Percentiles rank a stretch among this genome's conserved stretches.
phyloP scores from a whole-genome alignment of 371 early-diverging fungal genomes.

The Funneliformis caledonium region DNA sequence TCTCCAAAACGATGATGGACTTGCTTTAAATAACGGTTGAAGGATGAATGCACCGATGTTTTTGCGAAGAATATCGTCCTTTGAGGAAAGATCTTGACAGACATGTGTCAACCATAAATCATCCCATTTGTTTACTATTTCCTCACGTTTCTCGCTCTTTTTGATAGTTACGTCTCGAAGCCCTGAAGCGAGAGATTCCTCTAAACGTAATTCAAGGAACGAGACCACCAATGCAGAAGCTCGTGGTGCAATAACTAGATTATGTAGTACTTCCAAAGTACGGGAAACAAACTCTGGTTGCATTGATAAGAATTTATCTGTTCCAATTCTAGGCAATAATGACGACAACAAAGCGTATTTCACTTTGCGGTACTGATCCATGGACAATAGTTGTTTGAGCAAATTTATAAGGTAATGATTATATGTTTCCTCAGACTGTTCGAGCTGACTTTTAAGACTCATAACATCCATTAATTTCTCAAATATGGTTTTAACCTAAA shows the following conservation, averaged over 20 bases:
- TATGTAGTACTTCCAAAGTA: constrained; percentile 65
- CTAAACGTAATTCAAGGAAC: constrained; percentile 46
- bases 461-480: neutral
- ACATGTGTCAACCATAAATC: constrained; percentile 49
- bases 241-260: constrained; percentile 69
- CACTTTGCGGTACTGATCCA: constrained; percentile 69
- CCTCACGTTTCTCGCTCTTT: neutral
- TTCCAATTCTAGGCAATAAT: constrained; percentile 63
- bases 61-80: constrained; percentile 45
- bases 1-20: constrained; percentile 47
- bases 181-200: constrained; percentile 45
- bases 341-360: constrained; percentile 75
- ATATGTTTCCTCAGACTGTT: constrained; percentile 17
- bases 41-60: constrained; percentile 49
- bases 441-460: neutral
- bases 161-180: neutral
- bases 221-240: constrained; percentile 57
- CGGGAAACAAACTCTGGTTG: constrained; percentile 64
- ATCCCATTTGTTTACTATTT: constrained; percentile 45
- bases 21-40: constrained; percentile 44
- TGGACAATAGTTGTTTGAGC: constrained; percentile 54
- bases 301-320: constrained; percentile 54
- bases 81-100: constrained; percentile 46
- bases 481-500: constrained; percentile 10
- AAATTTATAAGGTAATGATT: constrained; percentile 44